Evolutionary conservation across 352 stramenopile genomes (phyloP).

Genomic region (Pilasporangium apinafurcum): DNA sequence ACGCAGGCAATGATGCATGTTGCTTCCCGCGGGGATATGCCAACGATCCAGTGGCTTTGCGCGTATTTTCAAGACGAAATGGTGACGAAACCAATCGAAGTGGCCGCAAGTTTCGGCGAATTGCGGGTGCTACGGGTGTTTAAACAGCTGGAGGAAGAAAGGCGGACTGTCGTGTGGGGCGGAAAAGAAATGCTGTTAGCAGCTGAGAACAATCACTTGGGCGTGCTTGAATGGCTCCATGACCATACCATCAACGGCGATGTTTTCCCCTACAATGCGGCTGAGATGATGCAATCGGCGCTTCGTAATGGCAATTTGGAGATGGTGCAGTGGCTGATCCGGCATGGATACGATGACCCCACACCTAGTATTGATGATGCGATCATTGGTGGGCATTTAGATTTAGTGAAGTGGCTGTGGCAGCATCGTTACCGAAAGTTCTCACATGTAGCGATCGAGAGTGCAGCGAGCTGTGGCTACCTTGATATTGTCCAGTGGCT

Average conservation of each 20-base stretch:
- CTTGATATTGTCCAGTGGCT: constrained; percentile 51
- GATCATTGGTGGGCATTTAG: constrained; percentile 39
- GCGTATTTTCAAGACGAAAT: constrained; percentile 21
- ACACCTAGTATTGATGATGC: too few relatives aligned
- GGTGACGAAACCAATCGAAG: constrained; percentile 52
- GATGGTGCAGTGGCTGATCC: not conserved
- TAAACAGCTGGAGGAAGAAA: not conserved
- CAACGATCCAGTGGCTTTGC: constrained; percentile 30
- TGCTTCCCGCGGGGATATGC: constrained; percentile 25
- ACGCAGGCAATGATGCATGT: constrained; percentile 22
- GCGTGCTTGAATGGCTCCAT: constrained; percentile 51
- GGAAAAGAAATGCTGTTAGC: constrained; percentile 2
- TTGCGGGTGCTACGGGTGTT: constrained; percentile 4
- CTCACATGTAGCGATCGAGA: constrained; percentile 55
- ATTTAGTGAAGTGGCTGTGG: constrained; percentile 53
- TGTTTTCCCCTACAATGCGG: constrained; percentile 44
- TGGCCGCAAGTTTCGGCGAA: constrained; percentile 41
- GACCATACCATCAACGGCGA: constrained; percentile 38
- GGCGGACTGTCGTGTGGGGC: constrained; percentile 1
- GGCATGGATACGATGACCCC: too few relatives aligned
- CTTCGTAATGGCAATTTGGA: not conserved
- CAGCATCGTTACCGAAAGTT: constrained; percentile 43
- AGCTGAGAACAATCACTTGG: constrained; percentile 15
- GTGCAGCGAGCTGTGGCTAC: constrained; percentile 38
- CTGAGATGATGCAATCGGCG: too few relatives aligned